Percentiles rank a stretch among this genome's conserved stretches.
These are phyloP conservation scores for Trypethelium eluteriae DNA, from an alignment of 495 filamentous ascomycete species.

Conservation along the genomic window DNA sequence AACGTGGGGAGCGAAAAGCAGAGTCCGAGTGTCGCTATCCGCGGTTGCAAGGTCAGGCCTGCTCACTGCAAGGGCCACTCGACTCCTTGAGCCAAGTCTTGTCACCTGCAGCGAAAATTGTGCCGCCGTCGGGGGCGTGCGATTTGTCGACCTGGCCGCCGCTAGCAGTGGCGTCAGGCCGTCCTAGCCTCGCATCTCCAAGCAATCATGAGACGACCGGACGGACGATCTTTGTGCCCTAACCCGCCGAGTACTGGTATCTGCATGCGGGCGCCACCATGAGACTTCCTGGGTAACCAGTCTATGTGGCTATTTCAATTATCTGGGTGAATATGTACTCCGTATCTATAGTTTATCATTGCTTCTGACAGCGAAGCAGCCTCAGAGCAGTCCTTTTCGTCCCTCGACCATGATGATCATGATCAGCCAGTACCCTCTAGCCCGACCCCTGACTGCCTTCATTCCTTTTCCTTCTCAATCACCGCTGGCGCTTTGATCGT, in stretches of 20 bases:
- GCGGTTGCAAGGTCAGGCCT: conserved; percentile 12
- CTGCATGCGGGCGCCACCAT: neutral
- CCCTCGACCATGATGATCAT: neutral
- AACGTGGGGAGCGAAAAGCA: neutral
- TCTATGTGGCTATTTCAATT: neutral
- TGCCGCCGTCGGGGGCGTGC: neutral
- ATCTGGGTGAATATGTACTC: too few relatives aligned
- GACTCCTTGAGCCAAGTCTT: neutral
- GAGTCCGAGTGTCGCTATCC: conserved; percentile 2
- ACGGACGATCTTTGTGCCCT: neutral
- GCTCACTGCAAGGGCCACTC: conserved; percentile 5
- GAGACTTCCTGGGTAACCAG: neutral
- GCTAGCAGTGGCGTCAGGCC: conserved; percentile 1
- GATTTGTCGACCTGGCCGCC: conserved; percentile 2
- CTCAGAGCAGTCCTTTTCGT: too few relatives aligned
- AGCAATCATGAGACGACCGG: conserved; percentile 7
- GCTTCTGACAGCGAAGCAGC: too few relatives aligned
- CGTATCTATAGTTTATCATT: too few relatives aligned
- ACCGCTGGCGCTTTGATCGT: conserved; percentile 69
- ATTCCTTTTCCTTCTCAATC: conserved; percentile 59
- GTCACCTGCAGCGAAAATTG: conserved; percentile 12
- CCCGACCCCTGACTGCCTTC: neutral
- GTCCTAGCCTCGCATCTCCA: neutral
- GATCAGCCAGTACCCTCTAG: neutral
- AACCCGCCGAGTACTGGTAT: neutral